A percentile compares a stretch with the other conserved stretches of the same genome.
phyloP scores from a whole-genome alignment of 805 yeast species.

The Metschnikowia proteae region DNA sequence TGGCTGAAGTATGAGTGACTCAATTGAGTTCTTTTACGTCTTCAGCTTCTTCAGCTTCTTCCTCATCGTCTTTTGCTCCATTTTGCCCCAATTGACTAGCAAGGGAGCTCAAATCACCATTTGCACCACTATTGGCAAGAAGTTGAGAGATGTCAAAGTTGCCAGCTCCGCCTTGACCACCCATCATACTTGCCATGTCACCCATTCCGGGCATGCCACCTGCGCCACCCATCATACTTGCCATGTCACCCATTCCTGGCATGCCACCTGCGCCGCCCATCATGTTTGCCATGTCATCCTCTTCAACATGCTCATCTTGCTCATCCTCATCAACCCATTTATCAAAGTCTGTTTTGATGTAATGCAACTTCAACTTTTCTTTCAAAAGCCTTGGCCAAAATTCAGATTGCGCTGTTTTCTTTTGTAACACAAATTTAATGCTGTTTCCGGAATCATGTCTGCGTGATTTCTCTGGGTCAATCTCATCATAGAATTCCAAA shows the following conservation, averaged over 20 bases:
- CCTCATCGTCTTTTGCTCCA: slow-evolving; percentile 17
- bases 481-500: slow-evolving; percentile 72
- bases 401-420: slow-evolving; percentile 64
- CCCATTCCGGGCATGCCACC: slow-evolving; percentile 32
- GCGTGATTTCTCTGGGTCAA: slow-evolving; percentile 64
- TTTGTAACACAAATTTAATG: slow-evolving; percentile 60
- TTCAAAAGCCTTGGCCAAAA: slow-evolving; percentile 96
- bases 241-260: slow-evolving; percentile 18
- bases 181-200: slow-evolving; percentile 25
- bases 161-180: slow-evolving; percentile 27
- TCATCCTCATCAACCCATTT: slow-evolving; percentile 99
- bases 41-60: slow-evolving; percentile 9
- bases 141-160: slow-evolving; percentile 13
- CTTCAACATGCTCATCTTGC: slow-evolving; percentile 68
- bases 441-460: slow-evolving; percentile 55
- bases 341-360: slow-evolving; percentile 90
- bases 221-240: slow-evolving; percentile 28
- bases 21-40: slow-evolving; percentile 9
- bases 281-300: slow-evolving; percentile 32
- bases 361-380: slow-evolving; percentile 74
- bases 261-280: slow-evolving; percentile 23
- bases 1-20: not conserved
- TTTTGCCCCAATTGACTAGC: slow-evolving; percentile 45
- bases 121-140: slow-evolving; percentile 29
- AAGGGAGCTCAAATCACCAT: slow-evolving; percentile 36